Conservation (phyloP, 768 basidiomycete species). For the Podaxis sp. region DNA sequence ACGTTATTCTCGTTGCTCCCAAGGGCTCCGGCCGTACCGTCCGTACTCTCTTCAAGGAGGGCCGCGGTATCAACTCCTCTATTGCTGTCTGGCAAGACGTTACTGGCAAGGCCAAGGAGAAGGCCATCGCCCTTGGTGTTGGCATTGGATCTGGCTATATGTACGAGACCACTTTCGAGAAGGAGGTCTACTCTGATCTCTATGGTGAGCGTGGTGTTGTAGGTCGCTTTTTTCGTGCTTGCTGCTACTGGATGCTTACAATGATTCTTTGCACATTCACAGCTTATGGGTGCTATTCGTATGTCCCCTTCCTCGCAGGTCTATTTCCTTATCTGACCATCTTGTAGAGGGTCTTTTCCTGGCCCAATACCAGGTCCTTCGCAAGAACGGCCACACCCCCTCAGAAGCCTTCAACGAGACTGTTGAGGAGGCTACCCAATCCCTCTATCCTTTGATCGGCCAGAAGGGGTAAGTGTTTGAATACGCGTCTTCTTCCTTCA, state of each 20-base stretch:
- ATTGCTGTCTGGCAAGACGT: slow-evolving; percentile 97
- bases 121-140: slow-evolving; percentile 91
- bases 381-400: slow-evolving; percentile 93
- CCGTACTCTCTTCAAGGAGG: slow-evolving; percentile 99
- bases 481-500: background rate
- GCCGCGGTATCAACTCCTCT: slow-evolving; percentile 95
- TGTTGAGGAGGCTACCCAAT: slow-evolving; percentile 99
- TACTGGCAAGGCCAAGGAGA: slow-evolving; percentile 96
- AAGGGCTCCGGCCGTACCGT: slow-evolving; percentile 99
- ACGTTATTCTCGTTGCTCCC: slow-evolving; percentile 98
- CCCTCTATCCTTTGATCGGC: slow-evolving; percentile 95
- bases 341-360: slow-evolving; percentile 90
- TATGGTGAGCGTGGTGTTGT: slow-evolving; percentile 99
- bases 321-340: slow-evolving; percentile 5
- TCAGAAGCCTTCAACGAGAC: slow-evolving; percentile 99
- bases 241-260: slow-evolving; percentile 5
- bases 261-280: slow-evolving; percentile 13
- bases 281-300: slow-evolving; percentile 98
- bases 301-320: slow-evolving; percentile 25
- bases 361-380: slow-evolving; percentile 97
- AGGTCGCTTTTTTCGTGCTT: slow-evolving; percentile 29
- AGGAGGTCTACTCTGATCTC: slow-evolving; percentile 99
- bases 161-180: slow-evolving; percentile 99
- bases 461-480: slow-evolving; percentile 68
- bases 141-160: slow-evolving; percentile 95